Percentiles rank a stretch among this genome's conserved stretches.
Evolutionary conservation across 1,284 basidiomycete genomes (phyloP).

Genomic region (Melampsora americana): DNA sequence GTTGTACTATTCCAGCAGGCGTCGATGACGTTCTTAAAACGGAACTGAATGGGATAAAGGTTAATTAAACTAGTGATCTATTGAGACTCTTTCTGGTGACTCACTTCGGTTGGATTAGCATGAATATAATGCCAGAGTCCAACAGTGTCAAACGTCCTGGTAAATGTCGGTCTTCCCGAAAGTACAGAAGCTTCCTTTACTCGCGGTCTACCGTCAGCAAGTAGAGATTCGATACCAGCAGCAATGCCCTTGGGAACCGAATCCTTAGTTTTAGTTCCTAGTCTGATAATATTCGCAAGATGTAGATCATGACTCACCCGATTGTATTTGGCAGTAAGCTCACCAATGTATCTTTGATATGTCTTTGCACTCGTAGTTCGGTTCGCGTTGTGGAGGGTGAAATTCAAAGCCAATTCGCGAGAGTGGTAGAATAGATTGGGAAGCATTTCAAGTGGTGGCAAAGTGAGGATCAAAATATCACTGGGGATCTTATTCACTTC

Average conservation of each 20-base stretch:
- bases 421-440: conserved; percentile 40
- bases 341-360: conserved; percentile 19
- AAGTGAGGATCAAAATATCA: conserved; percentile 21
- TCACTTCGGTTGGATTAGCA: conserved; percentile 1
- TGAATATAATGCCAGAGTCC: conserved; percentile 17
- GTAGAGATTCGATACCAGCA: background rate
- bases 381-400: background rate
- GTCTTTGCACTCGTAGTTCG: background rate
- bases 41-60: background rate
- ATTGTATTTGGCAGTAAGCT: conserved; percentile 16
- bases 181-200: background rate
- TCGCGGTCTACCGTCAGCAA: background rate
- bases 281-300: background rate
- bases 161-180: background rate
- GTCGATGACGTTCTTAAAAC: conserved; percentile 23
- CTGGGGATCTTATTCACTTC: conserved; percentile 3
- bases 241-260: background rate
- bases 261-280: background rate
- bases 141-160: conserved; percentile 8
- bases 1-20: conserved; percentile 36
- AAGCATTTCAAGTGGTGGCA: conserved; percentile 30
- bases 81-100: background rate
- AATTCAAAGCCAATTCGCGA: conserved; percentile 5
- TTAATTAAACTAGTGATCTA: background rate
- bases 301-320: conserved; percentile 1